These are phyloP conservation scores for Spergularia bocconei DNA, from an alignment of 148 eudicot species.

Conservation along the genomic window DNA sequence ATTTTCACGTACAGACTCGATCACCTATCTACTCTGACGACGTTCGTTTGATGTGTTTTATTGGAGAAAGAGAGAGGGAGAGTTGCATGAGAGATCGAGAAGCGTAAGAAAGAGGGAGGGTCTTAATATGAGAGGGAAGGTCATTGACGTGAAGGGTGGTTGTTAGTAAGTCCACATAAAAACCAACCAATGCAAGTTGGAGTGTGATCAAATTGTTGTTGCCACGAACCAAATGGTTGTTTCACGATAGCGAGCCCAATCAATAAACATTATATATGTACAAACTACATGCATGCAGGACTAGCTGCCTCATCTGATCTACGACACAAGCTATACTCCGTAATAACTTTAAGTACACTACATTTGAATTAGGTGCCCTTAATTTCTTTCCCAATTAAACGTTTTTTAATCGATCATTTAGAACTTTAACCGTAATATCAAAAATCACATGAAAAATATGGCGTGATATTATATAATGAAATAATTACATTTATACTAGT, in stretches of 20 bases:
- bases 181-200: neutral
- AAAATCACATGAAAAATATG: too few relatives aligned
- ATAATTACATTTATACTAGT: too few relatives aligned
- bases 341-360: too few relatives aligned
- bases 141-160: neutral
- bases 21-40: neutral
- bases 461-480: too few relatives aligned
- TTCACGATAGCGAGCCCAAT: neutral
- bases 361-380: too few relatives aligned
- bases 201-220: slow-evolving; percentile 11
- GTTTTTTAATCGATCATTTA: too few relatives aligned
- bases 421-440: too few relatives aligned
- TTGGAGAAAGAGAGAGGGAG: neutral
- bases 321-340: too few relatives aligned
- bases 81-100: neutral
- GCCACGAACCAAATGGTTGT: neutral
- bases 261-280: neutral
- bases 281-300: neutral
- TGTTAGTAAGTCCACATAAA: slow-evolving; percentile 4
- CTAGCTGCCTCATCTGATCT: neutral
- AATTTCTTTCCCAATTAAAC: too few relatives aligned
- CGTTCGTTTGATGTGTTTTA: neutral
- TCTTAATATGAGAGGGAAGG: neutral
- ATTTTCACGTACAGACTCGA: neutral
- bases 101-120: neutral